Percentiles rank a stretch among this genome's conserved stretches.
Evolutionary conservation across 257 asterid genomes (phyloP).

Genomic region (Jasminum sambac): DNA sequence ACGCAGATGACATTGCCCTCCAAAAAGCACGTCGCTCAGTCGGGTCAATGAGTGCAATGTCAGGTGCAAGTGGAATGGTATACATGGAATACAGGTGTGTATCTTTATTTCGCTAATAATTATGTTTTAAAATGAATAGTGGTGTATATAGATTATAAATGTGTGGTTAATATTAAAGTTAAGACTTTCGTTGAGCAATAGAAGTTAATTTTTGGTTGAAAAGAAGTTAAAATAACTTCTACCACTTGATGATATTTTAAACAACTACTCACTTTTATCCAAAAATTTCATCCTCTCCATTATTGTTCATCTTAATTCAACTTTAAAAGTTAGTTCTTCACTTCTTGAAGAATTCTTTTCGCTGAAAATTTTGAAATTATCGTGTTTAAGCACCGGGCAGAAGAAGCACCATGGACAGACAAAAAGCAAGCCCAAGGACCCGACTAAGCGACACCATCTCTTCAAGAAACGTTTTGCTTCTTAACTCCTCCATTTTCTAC

Average conservation of each 20-base stretch:
- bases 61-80: constrained; percentile 90
- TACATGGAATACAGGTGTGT: constrained; percentile 86
- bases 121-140: too few relatives aligned
- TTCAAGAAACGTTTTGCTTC: constrained; percentile 80
- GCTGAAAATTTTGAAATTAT: background rate
- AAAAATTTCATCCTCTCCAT: too few relatives aligned
- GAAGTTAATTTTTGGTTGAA: too few relatives aligned
- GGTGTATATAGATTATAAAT: too few relatives aligned
- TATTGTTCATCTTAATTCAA: too few relatives aligned
- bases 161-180: too few relatives aligned
- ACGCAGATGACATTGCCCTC: constrained; percentile 88
- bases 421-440: constrained; percentile 92
- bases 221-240: too few relatives aligned
- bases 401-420: constrained; percentile 49
- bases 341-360: background rate
- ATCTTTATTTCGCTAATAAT: too few relatives aligned
- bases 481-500: background rate
- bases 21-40: constrained; percentile 79
- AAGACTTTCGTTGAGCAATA: too few relatives aligned
- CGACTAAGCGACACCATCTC: constrained; percentile 67
- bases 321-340: too few relatives aligned
- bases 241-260: too few relatives aligned
- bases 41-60: constrained; percentile 89
- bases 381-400: constrained; percentile 12
- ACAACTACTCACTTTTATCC: too few relatives aligned